These are phyloP conservation scores for Teunomyces kruisii DNA, from an alignment of 805 yeast species.

Conservation along the genomic window DNA sequence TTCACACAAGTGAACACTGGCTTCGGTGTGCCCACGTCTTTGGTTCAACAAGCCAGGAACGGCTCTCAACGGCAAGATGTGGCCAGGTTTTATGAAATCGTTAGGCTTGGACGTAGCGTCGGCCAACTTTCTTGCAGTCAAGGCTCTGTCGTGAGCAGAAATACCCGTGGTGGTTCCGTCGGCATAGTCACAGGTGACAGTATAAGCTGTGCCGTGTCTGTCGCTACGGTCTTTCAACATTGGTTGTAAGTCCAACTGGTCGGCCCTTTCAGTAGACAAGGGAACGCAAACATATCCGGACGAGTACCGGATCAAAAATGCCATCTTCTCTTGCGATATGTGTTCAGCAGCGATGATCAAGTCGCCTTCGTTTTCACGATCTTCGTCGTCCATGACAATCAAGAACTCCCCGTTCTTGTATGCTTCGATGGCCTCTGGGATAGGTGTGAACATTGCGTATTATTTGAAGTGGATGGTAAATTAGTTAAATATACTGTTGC, in stretches of 20 bases:
- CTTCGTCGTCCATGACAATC: slow-evolving; percentile 95
- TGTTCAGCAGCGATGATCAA: slow-evolving; percentile 87
- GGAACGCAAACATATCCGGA: slow-evolving; percentile 96
- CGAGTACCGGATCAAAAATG: slow-evolving; percentile 82
- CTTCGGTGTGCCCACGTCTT: slow-evolving; percentile 97
- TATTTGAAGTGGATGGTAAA: not conserved
- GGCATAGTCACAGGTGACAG: slow-evolving; percentile 82
- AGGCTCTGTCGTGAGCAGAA: slow-evolving; percentile 89
- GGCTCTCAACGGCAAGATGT: slow-evolving; percentile 89
- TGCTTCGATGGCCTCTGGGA: slow-evolving; percentile 16
- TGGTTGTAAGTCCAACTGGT: slow-evolving; percentile 72
- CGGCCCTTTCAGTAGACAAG: slow-evolving; percentile 73
- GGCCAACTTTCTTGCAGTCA: slow-evolving; percentile 75
- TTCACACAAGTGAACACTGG: slow-evolving; percentile 83
- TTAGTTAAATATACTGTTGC: too few relatives aligned
- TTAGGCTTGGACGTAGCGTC: slow-evolving; percentile 51
- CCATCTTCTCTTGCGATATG: slow-evolving; percentile 83
- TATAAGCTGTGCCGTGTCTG: slow-evolving; percentile 95
- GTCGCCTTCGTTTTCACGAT: slow-evolving; percentile 97
- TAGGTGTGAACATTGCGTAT: slow-evolving; percentile 7
- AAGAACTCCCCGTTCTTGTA: slow-evolving; percentile 71
- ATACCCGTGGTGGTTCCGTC: slow-evolving; percentile 97
- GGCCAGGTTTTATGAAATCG: slow-evolving; percentile 91
- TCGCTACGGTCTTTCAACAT: slow-evolving; percentile 66
- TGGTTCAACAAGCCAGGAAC: slow-evolving; percentile 75